Evolutionary conservation across 164 flowering plant species (phyloP), one percentile per base, ranked within the genome.

Genomic region (Dillenia turbinata): DNA sequence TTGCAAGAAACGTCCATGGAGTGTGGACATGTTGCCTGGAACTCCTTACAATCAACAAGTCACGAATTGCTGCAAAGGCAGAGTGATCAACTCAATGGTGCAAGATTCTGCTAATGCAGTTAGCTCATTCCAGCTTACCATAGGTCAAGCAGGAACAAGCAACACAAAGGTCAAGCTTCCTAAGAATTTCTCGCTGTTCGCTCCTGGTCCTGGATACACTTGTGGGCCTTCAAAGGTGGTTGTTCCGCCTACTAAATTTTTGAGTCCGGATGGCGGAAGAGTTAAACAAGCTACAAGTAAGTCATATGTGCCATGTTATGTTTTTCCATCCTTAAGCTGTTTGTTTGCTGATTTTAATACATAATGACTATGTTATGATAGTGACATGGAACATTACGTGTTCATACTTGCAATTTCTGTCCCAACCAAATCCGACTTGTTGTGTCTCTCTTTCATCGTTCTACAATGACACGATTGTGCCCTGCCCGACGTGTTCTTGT

Each of bases 341-440:
- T 26, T 26, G 33, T 26, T 26, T 26, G 33, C 33, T 26, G 33
- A 26, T 26, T 26, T 26, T 26, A 26, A 5, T 26, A 26, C 5
- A 26, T 2, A 26, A 15, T 47, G 13, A 52, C 13, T 65, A 9
- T 54, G n/a, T 45, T 62, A 9, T 60, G 56, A 74, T 84, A 89
- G 96, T 89, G 92, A 89, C 92, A 52, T 89, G 96, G 92, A 85
- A 87, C 61, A 83, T 89, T 53, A 85, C 88, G 6, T 89, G 96
- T 75, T 87, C 90, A 8, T 89, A 85, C 60, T 89, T 93, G 5
- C 88, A 84, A 56, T 81, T 89, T 59, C 79, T 85, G 44, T 83
- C 91, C 9, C 73, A 77, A 69, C 83, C 82, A 65, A 81, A 79
- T 40, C 96, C 96, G 0, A 79, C 73, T 13, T 89, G 96, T 46